Percentiles rank a stretch among this genome's conserved stretches.
phyloP scores from a whole-genome alignment of 2,329 filamentous ascomycete species.

The Neurospora crassa region DNA sequence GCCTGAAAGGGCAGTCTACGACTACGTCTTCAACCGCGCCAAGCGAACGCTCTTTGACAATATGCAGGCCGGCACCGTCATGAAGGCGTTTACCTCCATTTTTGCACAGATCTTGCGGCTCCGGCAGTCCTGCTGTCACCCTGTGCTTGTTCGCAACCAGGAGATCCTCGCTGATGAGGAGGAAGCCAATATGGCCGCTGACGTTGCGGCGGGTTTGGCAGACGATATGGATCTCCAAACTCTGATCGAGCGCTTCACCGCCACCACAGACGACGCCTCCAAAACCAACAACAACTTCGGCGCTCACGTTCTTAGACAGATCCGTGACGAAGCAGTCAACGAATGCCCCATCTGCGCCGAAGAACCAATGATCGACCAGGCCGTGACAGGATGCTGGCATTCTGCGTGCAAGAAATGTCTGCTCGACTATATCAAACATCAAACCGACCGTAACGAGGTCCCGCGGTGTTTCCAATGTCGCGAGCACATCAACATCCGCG shows the following conservation, averaged over 20 bases:
- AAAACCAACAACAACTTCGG: conserved; percentile 65
- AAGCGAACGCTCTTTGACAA: conserved; percentile 80
- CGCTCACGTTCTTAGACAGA: conserved; percentile 79
- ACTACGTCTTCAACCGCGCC: conserved; percentile 75
- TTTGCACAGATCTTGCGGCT: conserved; percentile 93
- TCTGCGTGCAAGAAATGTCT: conserved; percentile 91
- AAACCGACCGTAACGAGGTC: conserved; percentile 63
- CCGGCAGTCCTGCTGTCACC: conserved; percentile 90
- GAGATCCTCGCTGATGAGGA: conserved; percentile 80
- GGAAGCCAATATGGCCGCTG: conserved; percentile 66
- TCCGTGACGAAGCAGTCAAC: conserved; percentile 76
- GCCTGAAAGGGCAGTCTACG: conserved; percentile 82
- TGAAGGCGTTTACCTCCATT: conserved; percentile 95
- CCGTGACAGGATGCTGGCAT: conserved; percentile 95
- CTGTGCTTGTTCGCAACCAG: conserved; percentile 77
- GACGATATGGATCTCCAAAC: conserved; percentile 94
- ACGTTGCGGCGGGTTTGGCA: conserved; percentile 69
- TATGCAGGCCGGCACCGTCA: conserved; percentile 79
- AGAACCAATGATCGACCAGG: conserved; percentile 90
- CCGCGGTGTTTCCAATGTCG: conserved; percentile 89
- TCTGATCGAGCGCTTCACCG: conserved; percentile 75
- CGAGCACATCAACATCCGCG: conserved; percentile 67
- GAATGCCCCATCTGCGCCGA: conserved; percentile 95
- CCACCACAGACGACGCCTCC: conserved; percentile 47
- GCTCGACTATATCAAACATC: conserved; percentile 81